Percentiles rank a stretch among this genome's conserved stretches.
Conservation (phyloP, 1,139 yeast genomes). For the Diutina siamensis region DNA sequence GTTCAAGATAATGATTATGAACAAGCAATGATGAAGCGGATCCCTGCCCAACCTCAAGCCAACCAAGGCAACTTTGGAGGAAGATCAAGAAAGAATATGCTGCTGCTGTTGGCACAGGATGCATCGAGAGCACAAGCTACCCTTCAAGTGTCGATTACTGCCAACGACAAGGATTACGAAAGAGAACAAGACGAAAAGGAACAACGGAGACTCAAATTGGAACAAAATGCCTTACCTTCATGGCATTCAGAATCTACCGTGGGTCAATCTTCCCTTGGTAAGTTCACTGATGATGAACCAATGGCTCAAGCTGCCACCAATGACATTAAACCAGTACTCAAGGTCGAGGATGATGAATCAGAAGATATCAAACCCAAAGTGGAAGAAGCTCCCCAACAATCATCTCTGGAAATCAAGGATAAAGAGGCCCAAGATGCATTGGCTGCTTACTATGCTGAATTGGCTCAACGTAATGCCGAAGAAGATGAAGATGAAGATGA, state of each 20-base stretch:
- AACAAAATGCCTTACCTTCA: conserved; percentile 90
- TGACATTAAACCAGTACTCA: conserved; percentile 3
- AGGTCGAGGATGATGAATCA: not conserved
- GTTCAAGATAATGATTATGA: conserved; percentile 88
- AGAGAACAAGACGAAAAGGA: conserved; percentile 57
- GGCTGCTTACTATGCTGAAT: conserved; percentile 67
- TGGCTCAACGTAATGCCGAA: conserved; percentile 50
- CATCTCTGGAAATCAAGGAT: conserved; percentile 29
- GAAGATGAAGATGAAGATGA: conserved; percentile 57
- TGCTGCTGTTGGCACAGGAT: conserved; percentile 21
- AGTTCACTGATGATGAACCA: conserved; percentile 18
- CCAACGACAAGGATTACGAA: conserved; percentile 72
- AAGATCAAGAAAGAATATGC: conserved; percentile 9
- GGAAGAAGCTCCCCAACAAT: not conserved
- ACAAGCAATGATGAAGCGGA: conserved; percentile 60
- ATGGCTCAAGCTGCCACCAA: not conserved
- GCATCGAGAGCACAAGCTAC: conserved; percentile 53
- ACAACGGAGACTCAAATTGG: conserved; percentile 59
- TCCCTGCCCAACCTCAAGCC: conserved; percentile 53
- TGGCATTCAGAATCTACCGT: conserved; percentile 94
- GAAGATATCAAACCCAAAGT: conserved; percentile 10
- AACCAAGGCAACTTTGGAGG: conserved; percentile 14
- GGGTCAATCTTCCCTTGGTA: conserved; percentile 44
- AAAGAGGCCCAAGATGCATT: conserved; percentile 66
- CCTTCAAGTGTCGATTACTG: conserved; percentile 82